Evolutionary conservation across 306 rosid species (phyloP).

Genomic region (Aeschynomene evenia): DNA sequence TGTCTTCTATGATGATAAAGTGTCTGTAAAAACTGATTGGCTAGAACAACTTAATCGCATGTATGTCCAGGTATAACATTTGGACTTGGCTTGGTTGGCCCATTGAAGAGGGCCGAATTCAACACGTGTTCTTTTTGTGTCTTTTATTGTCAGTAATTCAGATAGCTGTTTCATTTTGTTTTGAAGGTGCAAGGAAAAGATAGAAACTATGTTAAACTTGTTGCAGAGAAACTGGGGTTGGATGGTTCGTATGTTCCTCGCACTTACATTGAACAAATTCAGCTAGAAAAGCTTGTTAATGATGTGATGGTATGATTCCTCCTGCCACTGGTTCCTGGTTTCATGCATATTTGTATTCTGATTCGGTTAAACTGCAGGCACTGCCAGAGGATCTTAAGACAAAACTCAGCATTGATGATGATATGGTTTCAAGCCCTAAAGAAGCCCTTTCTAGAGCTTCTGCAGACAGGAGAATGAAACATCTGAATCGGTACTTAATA

Average conservation of each 20-base stretch:
- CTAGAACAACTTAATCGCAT: conserved; percentile 91
- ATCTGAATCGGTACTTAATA: conserved; percentile 66
- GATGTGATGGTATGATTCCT: conserved; percentile 86
- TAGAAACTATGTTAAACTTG: conserved; percentile 60
- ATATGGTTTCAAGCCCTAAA: conserved; percentile 82
- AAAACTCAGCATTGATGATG: conserved; percentile 88
- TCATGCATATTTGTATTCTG: conserved; percentile 26
- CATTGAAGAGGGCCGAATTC: conserved; percentile 1
- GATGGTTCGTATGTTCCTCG: conserved; percentile 93
- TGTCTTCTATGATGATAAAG: conserved; percentile 70
- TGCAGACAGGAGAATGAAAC: conserved; percentile 83
- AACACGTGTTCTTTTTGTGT: background rate
- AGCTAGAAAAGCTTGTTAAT: conserved; percentile 92
- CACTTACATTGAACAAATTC: conserved; percentile 97
- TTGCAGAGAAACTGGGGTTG: conserved; percentile 76
- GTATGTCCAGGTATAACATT: conserved; percentile 76
- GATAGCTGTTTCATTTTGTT: conserved; percentile 32
- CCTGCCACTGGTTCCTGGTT: conserved; percentile 23
- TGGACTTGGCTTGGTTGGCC: conserved; percentile 11
- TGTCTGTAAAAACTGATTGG: conserved; percentile 87
- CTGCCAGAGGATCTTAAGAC: conserved; percentile 92
- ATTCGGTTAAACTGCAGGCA: conserved; percentile 62
- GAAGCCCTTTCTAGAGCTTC: conserved; percentile 98
- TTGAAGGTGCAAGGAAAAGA: conserved; percentile 96
- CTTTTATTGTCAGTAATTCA: conserved; percentile 16